Conservation (phyloP, 257 asterid species). For the Ilex aquifolium region DNA sequence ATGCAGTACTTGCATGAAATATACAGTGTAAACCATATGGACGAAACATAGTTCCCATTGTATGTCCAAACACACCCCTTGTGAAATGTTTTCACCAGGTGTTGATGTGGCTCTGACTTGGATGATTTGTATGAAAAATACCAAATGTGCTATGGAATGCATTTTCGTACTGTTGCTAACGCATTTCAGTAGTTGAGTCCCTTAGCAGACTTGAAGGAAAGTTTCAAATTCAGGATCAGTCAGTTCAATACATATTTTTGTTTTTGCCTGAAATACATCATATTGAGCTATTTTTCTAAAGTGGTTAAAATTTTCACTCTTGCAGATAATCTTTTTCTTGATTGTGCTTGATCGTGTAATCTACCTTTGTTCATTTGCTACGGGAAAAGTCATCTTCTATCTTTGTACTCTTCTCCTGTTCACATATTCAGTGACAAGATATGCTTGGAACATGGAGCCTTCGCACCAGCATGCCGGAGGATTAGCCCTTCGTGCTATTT, state of each 20-base stretch:
- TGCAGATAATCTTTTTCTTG: conserved; percentile 95
- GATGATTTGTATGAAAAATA: no score
- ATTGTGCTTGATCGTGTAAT: conserved; percentile 91
- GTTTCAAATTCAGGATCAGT: no score
- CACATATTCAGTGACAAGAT: conserved; percentile 69
- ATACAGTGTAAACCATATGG: no score
- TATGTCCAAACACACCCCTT: no score
- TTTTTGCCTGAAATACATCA: no score
- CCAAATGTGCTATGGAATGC: no score
- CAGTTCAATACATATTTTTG: no score
- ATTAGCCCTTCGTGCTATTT: conserved; percentile 85
- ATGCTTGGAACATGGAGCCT: conserved; percentile 84
- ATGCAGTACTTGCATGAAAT: no score
- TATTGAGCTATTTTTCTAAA: conserved; percentile 7
- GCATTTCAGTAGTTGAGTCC: neutral
- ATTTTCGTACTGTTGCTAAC: conserved; percentile 3
- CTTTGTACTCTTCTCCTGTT: conserved; percentile 77
- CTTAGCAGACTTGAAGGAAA: no score
- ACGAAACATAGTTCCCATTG: no score
- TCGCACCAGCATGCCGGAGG: conserved; percentile 75
- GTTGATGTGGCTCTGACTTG: no score
- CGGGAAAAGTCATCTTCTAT: conserved; percentile 84
- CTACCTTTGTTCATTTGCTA: conserved; percentile 89
- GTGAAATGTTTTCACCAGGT: no score
- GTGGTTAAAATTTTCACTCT: conserved; percentile 20